These are phyloP conservation scores for Agrostemma githago DNA, from an alignment of 148 eudicot genomes.

Conservation along the genomic window DNA sequence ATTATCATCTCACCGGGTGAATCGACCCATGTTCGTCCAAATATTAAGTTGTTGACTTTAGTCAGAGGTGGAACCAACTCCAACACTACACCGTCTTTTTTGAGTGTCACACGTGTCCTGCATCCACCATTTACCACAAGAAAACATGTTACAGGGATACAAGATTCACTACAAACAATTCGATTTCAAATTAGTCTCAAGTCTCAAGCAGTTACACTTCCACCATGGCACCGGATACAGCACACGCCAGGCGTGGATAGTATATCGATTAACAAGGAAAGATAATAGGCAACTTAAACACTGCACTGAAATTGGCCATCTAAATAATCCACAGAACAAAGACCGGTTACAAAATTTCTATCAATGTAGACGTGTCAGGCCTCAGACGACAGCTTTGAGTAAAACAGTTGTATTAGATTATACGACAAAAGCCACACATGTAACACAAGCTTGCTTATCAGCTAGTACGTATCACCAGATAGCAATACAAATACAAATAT, in stretches of 20 bases:
- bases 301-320: not conserved
- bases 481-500: not conserved
- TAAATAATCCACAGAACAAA: not conserved
- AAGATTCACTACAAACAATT: not conserved
- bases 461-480: not conserved
- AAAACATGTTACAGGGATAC: not conserved
- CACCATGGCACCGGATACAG: not conserved
- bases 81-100: constrained; percentile 68
- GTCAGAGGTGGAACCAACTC: constrained; percentile 99
- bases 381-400: not conserved
- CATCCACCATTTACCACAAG: constrained; percentile 14
- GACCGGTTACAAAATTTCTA: not conserved
- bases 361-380: not conserved
- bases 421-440: not conserved
- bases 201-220: constrained; percentile 6
- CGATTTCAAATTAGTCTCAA: constrained; percentile 4
- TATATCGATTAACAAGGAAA: not conserved
- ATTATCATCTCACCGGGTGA: constrained; percentile 91
- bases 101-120: constrained; percentile 80
- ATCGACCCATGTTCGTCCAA: constrained; percentile 98
- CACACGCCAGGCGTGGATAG: not conserved
- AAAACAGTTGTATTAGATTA: too few species aligned
- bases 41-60: constrained; percentile 82
- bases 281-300: not conserved
- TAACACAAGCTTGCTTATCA: not conserved